phyloP scores from a whole-genome alignment of 805 yeast genomes.

The Maudiozyma bulderi region DNA sequence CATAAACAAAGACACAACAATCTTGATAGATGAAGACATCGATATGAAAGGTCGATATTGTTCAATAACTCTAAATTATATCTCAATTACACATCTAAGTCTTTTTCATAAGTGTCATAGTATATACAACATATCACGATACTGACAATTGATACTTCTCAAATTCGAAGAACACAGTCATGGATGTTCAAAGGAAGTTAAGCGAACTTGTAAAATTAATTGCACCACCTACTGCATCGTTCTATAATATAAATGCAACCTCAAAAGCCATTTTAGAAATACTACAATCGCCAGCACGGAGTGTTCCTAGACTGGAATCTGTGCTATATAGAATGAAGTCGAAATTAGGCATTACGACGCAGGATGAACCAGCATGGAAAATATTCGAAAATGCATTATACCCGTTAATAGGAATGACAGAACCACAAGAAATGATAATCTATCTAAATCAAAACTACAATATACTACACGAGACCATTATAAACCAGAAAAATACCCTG shows the following conservation, averaged over 20 bases:
- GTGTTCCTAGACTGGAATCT: slow-evolving; percentile 13
- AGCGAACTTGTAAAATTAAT: slow-evolving; percentile 16
- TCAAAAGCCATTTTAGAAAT: slow-evolving; percentile 12
- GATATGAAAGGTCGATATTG: too few relatives aligned
- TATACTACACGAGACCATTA: slow-evolving; percentile 8
- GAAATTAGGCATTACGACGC: slow-evolving; percentile 9
- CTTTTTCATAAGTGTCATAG: background rate
- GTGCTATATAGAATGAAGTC: slow-evolving; percentile 12
- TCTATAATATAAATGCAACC: slow-evolving; percentile 8
- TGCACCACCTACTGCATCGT: slow-evolving; percentile 20
- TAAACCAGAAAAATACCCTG: background rate
- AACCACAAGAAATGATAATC: slow-evolving; percentile 12
- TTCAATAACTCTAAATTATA: too few relatives aligned
- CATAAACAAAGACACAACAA: too few relatives aligned
- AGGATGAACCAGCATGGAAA: slow-evolving; percentile 15
- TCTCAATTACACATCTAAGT: too few relatives aligned
- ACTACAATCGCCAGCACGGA: slow-evolving; percentile 11
- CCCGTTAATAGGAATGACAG: slow-evolving; percentile 10
- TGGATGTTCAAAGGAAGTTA: slow-evolving; percentile 19
- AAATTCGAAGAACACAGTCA: background rate
- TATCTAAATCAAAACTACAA: slow-evolving; percentile 16
- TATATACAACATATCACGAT: background rate
- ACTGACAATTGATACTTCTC: background rate
- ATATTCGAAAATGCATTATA: slow-evolving; percentile 12
- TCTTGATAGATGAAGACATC: too few relatives aligned